A percentile compares a stretch with the other conserved stretches of the same genome.
These are phyloP conservation scores for Barnettozyma pratensis DNA, from an alignment of 805 yeast genomes.

Conservation along the genomic window DNA sequence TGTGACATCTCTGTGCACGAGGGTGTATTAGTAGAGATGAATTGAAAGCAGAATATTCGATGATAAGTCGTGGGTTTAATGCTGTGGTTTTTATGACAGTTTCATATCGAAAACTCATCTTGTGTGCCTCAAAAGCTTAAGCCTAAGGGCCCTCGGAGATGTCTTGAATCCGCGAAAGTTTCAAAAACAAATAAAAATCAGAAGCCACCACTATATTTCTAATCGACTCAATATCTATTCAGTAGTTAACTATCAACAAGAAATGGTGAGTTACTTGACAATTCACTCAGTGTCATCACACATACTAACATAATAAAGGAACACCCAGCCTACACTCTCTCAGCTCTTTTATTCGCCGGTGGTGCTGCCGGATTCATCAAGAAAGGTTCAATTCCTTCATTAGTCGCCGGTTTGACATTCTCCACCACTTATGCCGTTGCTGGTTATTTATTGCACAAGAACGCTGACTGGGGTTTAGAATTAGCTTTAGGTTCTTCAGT, in stretches of 20 bases:
- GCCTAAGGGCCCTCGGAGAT: too few relatives aligned
- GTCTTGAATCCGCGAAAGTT: too few relatives aligned
- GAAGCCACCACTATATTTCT: too few relatives aligned
- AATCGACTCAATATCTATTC: too few relatives aligned
- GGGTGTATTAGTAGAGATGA: not conserved
- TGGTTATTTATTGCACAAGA: constrained; percentile 68
- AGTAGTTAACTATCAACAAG: not conserved
- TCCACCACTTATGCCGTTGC: constrained; percentile 59
- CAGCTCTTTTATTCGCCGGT: constrained; percentile 64
- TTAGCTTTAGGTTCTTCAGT: constrained; percentile 70
- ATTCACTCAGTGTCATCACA: too few relatives aligned
- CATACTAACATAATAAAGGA: constrained; percentile 38
- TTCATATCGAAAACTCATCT: not conserved
- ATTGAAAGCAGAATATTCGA: too few relatives aligned
- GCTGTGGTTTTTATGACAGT: not conserved
- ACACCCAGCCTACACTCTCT: constrained; percentile 70
- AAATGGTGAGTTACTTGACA: not conserved
- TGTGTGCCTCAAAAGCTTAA: not conserved
- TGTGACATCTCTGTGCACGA: not conserved
- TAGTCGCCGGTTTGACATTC: constrained; percentile 67
- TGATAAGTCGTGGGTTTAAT: not conserved
- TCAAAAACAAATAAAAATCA: too few relatives aligned
- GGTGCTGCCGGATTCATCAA: constrained; percentile 59
- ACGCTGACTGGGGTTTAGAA: constrained; percentile 77
- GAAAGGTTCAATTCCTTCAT: constrained; percentile 68